Evolutionary conservation across 2,329 filamentous ascomycete genomes (phyloP).

Genomic region (Dactylellina sp.): DNA sequence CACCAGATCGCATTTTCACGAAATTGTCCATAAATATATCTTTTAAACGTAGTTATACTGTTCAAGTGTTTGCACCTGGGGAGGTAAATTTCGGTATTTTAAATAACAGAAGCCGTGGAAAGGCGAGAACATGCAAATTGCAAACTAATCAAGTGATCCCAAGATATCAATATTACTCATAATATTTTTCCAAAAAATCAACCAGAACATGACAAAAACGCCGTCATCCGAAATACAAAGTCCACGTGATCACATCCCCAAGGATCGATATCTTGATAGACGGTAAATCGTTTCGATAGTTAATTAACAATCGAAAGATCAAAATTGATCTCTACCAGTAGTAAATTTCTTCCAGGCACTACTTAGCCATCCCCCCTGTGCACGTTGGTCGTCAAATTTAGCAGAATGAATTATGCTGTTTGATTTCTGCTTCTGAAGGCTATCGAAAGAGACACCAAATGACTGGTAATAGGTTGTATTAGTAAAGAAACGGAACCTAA

Average conservation of each 20-base stretch:
- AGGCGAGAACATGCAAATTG: no score
- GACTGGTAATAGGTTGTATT: slow-evolving; percentile 22
- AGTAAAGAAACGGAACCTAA: background rate
- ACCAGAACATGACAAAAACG: no score
- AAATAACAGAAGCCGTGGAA: no score
- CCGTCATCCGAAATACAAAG: background rate
- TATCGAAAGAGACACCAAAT: slow-evolving; percentile 28
- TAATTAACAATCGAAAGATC: background rate
- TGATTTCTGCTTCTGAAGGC: slow-evolving; percentile 39
- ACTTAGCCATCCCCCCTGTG: slow-evolving; percentile 25
- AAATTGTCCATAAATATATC: no score
- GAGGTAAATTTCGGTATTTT: no score
- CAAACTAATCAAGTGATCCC: no score
- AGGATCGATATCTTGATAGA: background rate
- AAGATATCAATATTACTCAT: no score
- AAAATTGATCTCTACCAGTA: slow-evolving; percentile 43
- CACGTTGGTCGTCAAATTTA: slow-evolving; percentile 54
- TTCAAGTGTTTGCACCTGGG: no score
- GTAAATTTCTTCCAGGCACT: slow-evolving; percentile 53
- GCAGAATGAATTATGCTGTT: slow-evolving; percentile 50
- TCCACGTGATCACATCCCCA: no score
- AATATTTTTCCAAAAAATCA: no score
- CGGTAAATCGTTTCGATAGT: background rate
- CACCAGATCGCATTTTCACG: no score
- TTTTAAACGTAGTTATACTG: no score